Evolutionary conservation across 2,329 filamentous ascomycete genomes (phyloP).

Genomic region (Cladobotryum protrusum): DNA sequence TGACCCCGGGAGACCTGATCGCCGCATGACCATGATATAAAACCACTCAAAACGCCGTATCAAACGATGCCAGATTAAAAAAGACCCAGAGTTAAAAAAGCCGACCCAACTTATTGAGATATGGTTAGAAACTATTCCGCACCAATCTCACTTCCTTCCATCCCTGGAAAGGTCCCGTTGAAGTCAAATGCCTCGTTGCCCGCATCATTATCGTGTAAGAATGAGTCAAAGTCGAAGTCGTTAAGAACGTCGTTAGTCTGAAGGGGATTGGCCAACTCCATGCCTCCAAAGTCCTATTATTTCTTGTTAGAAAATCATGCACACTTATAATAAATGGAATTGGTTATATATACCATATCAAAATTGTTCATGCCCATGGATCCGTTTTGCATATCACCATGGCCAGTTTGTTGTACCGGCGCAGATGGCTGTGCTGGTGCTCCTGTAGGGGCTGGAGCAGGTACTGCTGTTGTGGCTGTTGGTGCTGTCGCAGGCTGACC

Average conservation of each 20-base stretch:
- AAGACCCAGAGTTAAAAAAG: conserved; percentile 25
- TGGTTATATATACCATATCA: conserved; percentile 36
- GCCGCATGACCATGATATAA: conserved; percentile 37
- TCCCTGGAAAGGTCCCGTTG: conserved; percentile 40
- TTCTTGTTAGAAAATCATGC: conserved; percentile 9
- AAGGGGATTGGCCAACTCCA: conserved; percentile 52
- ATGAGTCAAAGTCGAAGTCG: conserved; percentile 63
- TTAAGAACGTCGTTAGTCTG: conserved; percentile 52
- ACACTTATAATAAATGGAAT: not conserved
- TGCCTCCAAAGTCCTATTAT: conserved; percentile 37
- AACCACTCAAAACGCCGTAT: conserved; percentile 33
- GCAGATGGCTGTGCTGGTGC: conserved; percentile 32
- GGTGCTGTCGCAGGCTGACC: conserved; percentile 24
- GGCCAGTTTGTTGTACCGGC: conserved; percentile 38
- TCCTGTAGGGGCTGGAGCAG: conserved; percentile 25
- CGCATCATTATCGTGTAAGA: conserved; percentile 51
- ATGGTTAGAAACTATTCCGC: conserved; percentile 39
- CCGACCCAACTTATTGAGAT: conserved; percentile 18
- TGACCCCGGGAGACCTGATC: conserved; percentile 19
- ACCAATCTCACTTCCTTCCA: conserved; percentile 53
- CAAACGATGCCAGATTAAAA: conserved; percentile 35
- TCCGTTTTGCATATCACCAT: conserved; percentile 43
- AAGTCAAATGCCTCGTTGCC: conserved; percentile 50
- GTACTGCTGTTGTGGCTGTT: conserved; percentile 18
- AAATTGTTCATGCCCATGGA: conserved; percentile 40